A percentile compares a stretch with the other conserved stretches of the same genome.
phyloP scores from a whole-genome alignment of 129 eudicot species.

The Kitagawia praeruptora region DNA sequence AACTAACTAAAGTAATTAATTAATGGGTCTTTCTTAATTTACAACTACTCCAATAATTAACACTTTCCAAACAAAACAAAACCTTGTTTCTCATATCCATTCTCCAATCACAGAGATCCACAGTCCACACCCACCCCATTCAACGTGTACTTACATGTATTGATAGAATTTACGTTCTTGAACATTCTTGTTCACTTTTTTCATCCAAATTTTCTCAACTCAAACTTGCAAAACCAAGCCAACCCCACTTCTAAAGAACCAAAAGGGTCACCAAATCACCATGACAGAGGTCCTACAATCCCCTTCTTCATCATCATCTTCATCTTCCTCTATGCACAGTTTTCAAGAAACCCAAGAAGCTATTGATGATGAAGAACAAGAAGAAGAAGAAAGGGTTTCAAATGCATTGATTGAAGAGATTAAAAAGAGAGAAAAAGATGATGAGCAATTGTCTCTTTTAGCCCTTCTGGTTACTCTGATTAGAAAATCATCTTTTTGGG shows the following conservation, averaged over 20 bases:
- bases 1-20: no score
- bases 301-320: constrained; percentile 38
- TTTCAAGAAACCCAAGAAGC: constrained; percentile 13
- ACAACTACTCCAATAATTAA: background rate
- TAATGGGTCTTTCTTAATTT: background rate
- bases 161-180: background rate
- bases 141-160: background rate
- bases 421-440: constrained; percentile 31
- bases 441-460: constrained; percentile 63
- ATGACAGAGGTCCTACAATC: constrained; percentile 78
- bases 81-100: background rate
- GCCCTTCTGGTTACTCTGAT: constrained; percentile 68
- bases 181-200: background rate
- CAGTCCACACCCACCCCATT: background rate
- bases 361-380: background rate
- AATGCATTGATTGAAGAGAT: constrained; percentile 23
- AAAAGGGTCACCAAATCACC: constrained; percentile 8
- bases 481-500: constrained; percentile 75
- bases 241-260: constrained; percentile 1
- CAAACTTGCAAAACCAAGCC: background rate
- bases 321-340: constrained; percentile 34
- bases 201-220: background rate
- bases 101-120: background rate
- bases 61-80: background rate
- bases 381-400: constrained; percentile 24